These are phyloP conservation scores for Fragaria nilgerrensis DNA, from an alignment of 306 rosid species.

Conservation along the genomic window DNA sequence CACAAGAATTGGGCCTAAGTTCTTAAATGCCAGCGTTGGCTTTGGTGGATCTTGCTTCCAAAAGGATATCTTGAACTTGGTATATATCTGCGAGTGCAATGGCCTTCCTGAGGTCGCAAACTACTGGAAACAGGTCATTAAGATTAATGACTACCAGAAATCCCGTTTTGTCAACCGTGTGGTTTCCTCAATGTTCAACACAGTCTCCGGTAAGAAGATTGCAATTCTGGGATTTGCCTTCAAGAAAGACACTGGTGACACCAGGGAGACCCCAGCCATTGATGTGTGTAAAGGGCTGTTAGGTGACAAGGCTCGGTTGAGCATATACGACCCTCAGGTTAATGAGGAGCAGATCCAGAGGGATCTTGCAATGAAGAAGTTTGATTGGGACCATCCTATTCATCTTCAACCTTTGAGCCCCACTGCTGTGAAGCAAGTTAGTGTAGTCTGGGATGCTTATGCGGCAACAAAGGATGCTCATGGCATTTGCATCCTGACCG, in stretches of 20 bases:
- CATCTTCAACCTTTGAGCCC: conserved; percentile 82
- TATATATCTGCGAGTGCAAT: conserved; percentile 88
- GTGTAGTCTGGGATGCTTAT: conserved; percentile 65
- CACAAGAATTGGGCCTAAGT: conserved; percentile 83
- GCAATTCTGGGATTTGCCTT: conserved; percentile 79
- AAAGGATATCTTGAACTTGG: conserved; percentile 86
- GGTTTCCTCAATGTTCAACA: conserved; percentile 89
- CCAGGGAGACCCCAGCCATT: conserved; percentile 88
- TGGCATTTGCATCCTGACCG: conserved; percentile 67
- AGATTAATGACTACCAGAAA: conserved; percentile 92
- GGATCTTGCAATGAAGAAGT: conserved; percentile 81
- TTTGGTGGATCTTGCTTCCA: conserved; percentile 96
- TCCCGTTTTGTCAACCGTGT: conserved; percentile 72
- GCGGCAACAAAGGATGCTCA: conserved; percentile 77
- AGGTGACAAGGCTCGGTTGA: conserved; percentile 72
- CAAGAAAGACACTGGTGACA: conserved; percentile 93
- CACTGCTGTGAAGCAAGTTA: conserved; percentile 50
- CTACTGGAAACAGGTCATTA: conserved; percentile 92
- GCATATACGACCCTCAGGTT: conserved; percentile 87
- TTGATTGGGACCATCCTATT: conserved; percentile 85
- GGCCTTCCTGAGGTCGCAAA: conserved; percentile 93
- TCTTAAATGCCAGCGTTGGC: conserved; percentile 88
- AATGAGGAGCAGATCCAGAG: conserved; percentile 60
- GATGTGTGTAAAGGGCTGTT: conserved; percentile 81
- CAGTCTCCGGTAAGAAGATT: conserved; percentile 68